Evolutionary conservation across 2,329 filamentous ascomycete genomes (phyloP).

Genomic region (Stylonectria norvegica): DNA sequence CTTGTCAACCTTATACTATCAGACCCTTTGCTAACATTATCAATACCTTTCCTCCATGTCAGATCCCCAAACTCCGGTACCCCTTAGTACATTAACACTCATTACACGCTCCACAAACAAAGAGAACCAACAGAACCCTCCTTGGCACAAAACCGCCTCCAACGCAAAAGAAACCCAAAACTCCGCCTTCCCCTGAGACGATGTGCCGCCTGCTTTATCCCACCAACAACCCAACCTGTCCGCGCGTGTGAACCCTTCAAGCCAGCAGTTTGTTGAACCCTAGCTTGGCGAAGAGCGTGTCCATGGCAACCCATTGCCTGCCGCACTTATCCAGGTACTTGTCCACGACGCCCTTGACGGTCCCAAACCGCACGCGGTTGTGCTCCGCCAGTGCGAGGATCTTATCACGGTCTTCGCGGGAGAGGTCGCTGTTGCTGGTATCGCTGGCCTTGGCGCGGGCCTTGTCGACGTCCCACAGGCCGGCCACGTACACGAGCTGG

Average conservation of each 20-base stretch:
- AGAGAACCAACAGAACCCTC: not conserved
- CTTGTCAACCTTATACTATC: too few relatives aligned
- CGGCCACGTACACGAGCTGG: slow-evolving; percentile 83
- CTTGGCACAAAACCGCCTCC: not conserved
- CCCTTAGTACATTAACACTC: not conserved
- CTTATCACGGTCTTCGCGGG: slow-evolving; percentile 58
- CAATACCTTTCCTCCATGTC: slow-evolving; percentile 2
- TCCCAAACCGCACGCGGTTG: slow-evolving; percentile 76
- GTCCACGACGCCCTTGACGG: slow-evolving; percentile 73
- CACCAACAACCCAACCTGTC: too few relatives aligned
- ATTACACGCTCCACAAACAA: slow-evolving; percentile 1
- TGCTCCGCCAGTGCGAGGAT: slow-evolving; percentile 72
- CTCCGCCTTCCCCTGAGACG: not conserved
- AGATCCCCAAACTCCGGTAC: slow-evolving; percentile 6
- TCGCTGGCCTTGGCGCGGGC: slow-evolving; percentile 54
- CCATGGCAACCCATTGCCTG: slow-evolving; percentile 91
- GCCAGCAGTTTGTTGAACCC: slow-evolving; percentile 45
- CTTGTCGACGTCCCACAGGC: slow-evolving; percentile 86
- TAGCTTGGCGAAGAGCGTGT: slow-evolving; percentile 71
- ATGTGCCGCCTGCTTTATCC: too few relatives aligned
- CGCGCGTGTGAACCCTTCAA: not conserved
- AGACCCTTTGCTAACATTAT: too few relatives aligned
- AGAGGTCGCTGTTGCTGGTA: slow-evolving; percentile 43
- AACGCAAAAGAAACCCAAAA: not conserved
- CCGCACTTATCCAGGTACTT: slow-evolving; percentile 86